Conservation (phyloP, 2,329 filamentous ascomycete species). For the Penicillium verrucosum region DNA sequence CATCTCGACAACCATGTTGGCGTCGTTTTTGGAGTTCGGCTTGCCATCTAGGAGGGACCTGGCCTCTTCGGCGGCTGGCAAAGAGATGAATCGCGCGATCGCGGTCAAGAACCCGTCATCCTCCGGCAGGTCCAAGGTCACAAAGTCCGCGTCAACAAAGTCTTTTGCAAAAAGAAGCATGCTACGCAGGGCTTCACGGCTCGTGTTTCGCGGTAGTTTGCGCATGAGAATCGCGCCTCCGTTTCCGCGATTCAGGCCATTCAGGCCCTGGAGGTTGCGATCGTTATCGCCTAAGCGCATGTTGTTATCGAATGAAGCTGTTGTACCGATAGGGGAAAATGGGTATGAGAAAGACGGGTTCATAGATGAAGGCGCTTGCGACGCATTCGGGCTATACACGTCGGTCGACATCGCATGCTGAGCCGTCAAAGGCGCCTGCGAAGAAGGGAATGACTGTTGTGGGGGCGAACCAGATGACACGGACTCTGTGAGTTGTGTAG, state of each 20-base stretch:
- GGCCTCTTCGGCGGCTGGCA: conserved; percentile 58
- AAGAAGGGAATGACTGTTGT: conserved; percentile 33
- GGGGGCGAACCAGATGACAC: conserved; percentile 40
- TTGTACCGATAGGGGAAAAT: conserved; percentile 39
- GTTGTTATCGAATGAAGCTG: conserved; percentile 37
- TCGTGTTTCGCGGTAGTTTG: conserved; percentile 58
- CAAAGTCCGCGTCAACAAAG: conserved; percentile 57
- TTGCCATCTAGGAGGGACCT: conserved; percentile 60
- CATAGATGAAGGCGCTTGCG: conserved; percentile 36
- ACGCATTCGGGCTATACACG: conserved; percentile 40
- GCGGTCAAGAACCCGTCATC: conserved; percentile 57
- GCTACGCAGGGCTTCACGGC: conserved; percentile 56
- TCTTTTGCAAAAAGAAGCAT: conserved; percentile 66
- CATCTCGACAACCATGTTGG: conserved; percentile 56
- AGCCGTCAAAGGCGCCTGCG: conserved; percentile 36
- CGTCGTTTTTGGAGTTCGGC: conserved; percentile 58
- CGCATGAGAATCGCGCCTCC: conserved; percentile 54
- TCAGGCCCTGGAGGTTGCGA: conserved; percentile 35
- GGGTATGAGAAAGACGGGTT: conserved; percentile 36
- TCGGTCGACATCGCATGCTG: conserved; percentile 46
- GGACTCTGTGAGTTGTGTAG: conserved; percentile 39
- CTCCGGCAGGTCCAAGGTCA: conserved; percentile 53
- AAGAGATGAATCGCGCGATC: conserved; percentile 57
- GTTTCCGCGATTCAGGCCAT: conserved; percentile 32
- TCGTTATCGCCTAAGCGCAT: conserved; percentile 39